Evolutionary conservation across 306 rosid species (phyloP), one percentile per base, ranked within the genome.

Genomic region (Casuarina glauca): DNA sequence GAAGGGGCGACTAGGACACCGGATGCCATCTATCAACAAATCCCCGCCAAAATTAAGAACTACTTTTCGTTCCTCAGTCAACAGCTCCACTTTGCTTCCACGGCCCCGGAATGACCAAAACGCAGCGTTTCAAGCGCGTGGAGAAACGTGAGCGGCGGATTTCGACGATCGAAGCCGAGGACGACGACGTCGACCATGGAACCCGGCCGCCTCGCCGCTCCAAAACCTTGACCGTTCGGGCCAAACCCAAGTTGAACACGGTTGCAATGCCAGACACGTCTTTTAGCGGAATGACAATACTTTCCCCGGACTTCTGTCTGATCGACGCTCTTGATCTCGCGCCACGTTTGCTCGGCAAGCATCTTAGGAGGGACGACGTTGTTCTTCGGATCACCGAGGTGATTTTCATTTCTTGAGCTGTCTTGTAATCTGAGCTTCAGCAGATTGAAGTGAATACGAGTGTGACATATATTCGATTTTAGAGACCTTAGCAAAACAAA

Each of bases 331-430:
- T 90, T 6, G 95, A 89, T 85, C 97, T 90, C 10, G 98, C 98
- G 66, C 97, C 95, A 0, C 93, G 92, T 64, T 90, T 94, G 87
- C 90, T 92, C 4, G 98, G 98, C 26, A 92, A 94, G 90, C 81
- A 87, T 63, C 88, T 92, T 0, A 87, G 92, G 78, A 72, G 97
- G 72, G 97, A 90, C 74, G 88, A 88, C 35, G 93, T 92, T 76
- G 95, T 94, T 91, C 97, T 94, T 79, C 93, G 72, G 83, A 92
- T 94, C 58, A 92, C 97, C 8, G 97, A 94, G 98, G 97, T 88
- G 48, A 39, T 54, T 64, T 55, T 26, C 16, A 20, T 51, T 60
- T 7, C 3, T 36, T 20, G 7, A 53, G 69, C 32, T 26, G 32
- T 26, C 32, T 26, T 26, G 32, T 26, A 26, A 26, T 26, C 32